These are phyloP conservation scores for Conticribra weissflogii DNA, from an alignment of 108 stramenopile species.

Conservation along the genomic window DNA sequence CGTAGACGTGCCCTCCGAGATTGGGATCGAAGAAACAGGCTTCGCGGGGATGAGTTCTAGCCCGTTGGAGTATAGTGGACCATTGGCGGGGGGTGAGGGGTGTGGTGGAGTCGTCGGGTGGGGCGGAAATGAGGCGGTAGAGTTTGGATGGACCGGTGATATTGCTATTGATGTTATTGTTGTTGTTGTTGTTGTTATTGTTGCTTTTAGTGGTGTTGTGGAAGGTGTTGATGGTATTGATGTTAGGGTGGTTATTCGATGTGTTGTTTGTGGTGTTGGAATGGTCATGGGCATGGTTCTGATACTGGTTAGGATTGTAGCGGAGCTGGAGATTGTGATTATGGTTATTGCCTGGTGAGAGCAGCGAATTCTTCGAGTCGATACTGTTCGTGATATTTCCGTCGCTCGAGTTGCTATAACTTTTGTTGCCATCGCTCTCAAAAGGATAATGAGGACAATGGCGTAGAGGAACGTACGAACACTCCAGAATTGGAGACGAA, in stretches of 20 bases:
- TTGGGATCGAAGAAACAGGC: conserved; percentile 40
- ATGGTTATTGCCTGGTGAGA: no score
- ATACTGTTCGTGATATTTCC: no score
- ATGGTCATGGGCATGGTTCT: neutral
- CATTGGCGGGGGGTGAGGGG: conserved; percentile 15
- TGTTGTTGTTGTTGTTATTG: neutral
- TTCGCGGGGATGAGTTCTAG: conserved; percentile 29
- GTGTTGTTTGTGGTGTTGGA: neutral
- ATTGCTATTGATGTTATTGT: neutral
- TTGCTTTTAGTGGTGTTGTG: neutral
- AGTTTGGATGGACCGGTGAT: conserved; percentile 33
- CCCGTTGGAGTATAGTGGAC: conserved; percentile 25
- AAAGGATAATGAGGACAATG: no score
- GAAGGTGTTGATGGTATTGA: neutral
- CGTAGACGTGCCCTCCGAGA: conserved; percentile 43
- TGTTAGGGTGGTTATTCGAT: neutral
- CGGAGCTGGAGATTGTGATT: no score
- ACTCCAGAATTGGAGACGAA: neutral
- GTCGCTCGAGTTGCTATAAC: no score
- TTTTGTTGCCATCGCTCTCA: no score
- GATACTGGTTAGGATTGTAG: no score
- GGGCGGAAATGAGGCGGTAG: conserved; percentile 32
- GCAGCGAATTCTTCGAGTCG: no score
- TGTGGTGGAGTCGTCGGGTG: conserved; percentile 19
- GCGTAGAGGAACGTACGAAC: no score